These are phyloP conservation scores for Tolypocladium amazonense DNA, from an alignment of 2,329 filamentous ascomycete genomes.

Conservation along the genomic window DNA sequence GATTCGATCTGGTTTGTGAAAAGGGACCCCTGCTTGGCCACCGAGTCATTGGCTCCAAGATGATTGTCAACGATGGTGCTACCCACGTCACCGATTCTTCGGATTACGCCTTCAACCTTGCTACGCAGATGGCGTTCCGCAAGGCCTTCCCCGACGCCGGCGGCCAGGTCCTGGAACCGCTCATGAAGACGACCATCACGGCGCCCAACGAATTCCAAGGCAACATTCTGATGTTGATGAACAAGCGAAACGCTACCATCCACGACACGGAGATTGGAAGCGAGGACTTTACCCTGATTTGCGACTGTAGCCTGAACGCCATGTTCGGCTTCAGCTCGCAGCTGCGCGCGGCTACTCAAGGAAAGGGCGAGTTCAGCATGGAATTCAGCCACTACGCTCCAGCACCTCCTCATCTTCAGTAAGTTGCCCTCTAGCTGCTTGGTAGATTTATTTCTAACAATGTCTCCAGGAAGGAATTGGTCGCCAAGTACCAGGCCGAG, in stretches of 20 bases:
- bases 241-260: constrained; percentile 93
- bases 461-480: constrained; percentile 40
- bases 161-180: constrained; percentile 80
- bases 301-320: constrained; percentile 86
- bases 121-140: constrained; percentile 91
- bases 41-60: constrained; percentile 76
- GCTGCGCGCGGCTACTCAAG: constrained; percentile 85
- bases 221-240: constrained; percentile 85
- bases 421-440: constrained; percentile 28
- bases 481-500: constrained; percentile 49
- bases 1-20: constrained; percentile 71
- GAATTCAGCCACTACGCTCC: constrained; percentile 95
- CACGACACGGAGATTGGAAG: constrained; percentile 88
- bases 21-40: constrained; percentile 90
- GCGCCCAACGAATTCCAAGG: constrained; percentile 97
- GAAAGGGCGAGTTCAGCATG: constrained; percentile 98
- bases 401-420: constrained; percentile 82
- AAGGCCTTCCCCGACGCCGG: constrained; percentile 78
- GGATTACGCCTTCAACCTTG: constrained; percentile 90
- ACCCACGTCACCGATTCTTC: constrained; percentile 97
- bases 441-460: constrained; percentile 2
- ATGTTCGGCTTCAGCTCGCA: constrained; percentile 98
- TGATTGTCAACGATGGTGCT: constrained; percentile 92
- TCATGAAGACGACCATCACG: constrained; percentile 98
- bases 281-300: constrained; percentile 87